Base-by-base conservation (phyloP, 2,329 filamentous ascomycete genomes). In the Lecanosticta acicola region DNA sequence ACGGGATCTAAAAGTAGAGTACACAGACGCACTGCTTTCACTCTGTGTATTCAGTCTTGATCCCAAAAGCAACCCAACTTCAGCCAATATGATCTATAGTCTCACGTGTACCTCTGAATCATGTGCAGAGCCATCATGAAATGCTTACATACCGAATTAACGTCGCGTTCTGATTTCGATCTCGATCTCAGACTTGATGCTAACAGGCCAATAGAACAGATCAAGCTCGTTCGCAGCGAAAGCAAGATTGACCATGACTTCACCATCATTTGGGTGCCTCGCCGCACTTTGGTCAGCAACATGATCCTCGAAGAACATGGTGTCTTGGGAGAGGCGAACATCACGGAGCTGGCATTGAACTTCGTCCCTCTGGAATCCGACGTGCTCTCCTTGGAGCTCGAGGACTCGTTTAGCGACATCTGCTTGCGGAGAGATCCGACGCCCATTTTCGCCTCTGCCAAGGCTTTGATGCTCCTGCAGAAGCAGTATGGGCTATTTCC, bases 281-380 rank as follows among this genome's bases (percentile, higher is more conserved):
- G 93, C 47, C 85, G 93, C 51, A 97, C 93, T 3, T 74, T 94
- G 44, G 84, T 97, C 44, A 93, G 88, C 57, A 89, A 97, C 65
- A 84, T 89, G 63, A 79, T 97, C 39, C 76, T 98, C 32, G 93
- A 98, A 68, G 89, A 95, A 63, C 85, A 87, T 32, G 93, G 91
- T 19, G 87, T 98, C 11, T 77, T 96, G 39, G 94, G 93, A 47
- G 93, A 98, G 65, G 85, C 90, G 51, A 96, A 81, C 61, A 84
- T 97, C 55, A 78, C 83, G 46, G 90, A 97, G 66, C 80, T 95
- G 45, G 86, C 89, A 0, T 68, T 98, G 5, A 87, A 85, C 60
- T 97, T 98, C 65, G 84, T 97, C 51, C 89, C 91, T 1, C 72
- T 98, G 41, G 93, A 97, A 62, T 83, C 86, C 56, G 93, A 98